Conservation (phyloP, 768 basidiomycete species). For the Calvatia gigantea region DNA sequence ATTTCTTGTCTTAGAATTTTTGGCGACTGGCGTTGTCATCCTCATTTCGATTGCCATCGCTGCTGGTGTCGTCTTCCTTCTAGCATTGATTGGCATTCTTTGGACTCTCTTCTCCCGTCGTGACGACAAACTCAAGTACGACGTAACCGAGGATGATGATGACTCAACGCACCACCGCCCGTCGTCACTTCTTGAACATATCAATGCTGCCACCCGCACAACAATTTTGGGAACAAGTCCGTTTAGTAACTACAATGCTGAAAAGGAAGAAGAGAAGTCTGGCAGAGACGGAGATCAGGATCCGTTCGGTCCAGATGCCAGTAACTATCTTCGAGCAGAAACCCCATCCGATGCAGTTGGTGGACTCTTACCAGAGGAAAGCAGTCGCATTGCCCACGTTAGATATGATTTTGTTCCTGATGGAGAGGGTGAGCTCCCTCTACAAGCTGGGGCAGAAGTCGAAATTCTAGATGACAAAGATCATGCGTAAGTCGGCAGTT, state of each 20-base stretch:
- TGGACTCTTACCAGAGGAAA: slow-evolving; percentile 60
- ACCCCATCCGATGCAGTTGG: slow-evolving; percentile 77
- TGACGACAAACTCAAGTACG: slow-evolving; percentile 69
- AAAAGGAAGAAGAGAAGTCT: slow-evolving; percentile 55
- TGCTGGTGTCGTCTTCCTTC: slow-evolving; percentile 87
- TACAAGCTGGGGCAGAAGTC: slow-evolving; percentile 67
- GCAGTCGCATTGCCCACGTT: slow-evolving; percentile 72
- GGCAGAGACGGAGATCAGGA: slow-evolving; percentile 40
- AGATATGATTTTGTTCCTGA: slow-evolving; percentile 79
- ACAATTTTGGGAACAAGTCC: slow-evolving; percentile 64
- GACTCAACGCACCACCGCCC: slow-evolving; percentile 77
- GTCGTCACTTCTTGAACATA: slow-evolving; percentile 84
- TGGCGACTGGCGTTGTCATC: slow-evolving; percentile 91
- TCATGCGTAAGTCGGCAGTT: slow-evolving; percentile 55
- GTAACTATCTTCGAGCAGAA: slow-evolving; percentile 75
- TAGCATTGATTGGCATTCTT: slow-evolving; percentile 80
- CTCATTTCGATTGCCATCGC: slow-evolving; percentile 96
- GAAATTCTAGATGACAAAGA: slow-evolving; percentile 80
- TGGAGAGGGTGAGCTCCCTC: slow-evolving; percentile 74
- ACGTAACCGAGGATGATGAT: slow-evolving; percentile 64
- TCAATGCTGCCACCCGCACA: slow-evolving; percentile 84
- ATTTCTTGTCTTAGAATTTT: slow-evolving; percentile 55
- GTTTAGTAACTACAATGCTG: slow-evolving; percentile 34
- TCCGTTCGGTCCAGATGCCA: slow-evolving; percentile 70
- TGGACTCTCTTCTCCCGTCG: slow-evolving; percentile 86